Conservation (phyloP, 2,329 filamentous ascomycete genomes). For the Fusarium azukiicola region DNA sequence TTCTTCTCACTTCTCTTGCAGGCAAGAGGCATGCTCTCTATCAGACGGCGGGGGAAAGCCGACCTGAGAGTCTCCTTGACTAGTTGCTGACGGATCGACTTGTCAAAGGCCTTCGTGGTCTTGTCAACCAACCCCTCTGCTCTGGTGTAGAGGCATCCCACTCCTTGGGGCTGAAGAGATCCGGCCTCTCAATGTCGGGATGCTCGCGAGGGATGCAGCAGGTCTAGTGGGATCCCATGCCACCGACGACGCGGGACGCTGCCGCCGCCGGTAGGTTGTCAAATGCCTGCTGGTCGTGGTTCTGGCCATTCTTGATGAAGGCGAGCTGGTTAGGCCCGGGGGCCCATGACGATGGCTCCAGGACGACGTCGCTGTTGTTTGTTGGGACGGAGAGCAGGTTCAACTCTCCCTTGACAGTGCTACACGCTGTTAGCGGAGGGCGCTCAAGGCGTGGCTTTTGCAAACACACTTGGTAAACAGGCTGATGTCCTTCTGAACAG, state of each 20-base stretch:
- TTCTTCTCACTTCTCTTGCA: neutral
- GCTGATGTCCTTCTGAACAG: constrained; percentile 29
- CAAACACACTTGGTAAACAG: constrained; percentile 24
- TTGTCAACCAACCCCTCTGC: constrained; percentile 9
- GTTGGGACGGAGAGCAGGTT: constrained; percentile 12
- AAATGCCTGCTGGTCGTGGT: neutral
- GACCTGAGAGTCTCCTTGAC: neutral
- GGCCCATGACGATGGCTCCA: constrained; percentile 12
- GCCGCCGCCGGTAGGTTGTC: constrained; percentile 18
- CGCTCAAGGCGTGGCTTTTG: neutral
- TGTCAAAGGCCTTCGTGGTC: neutral
- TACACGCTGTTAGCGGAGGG: neutral
- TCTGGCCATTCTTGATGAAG: constrained; percentile 22
- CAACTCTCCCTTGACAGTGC: constrained; percentile 26
- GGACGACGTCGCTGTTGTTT: neutral
- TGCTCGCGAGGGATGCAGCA: constrained; percentile 22
- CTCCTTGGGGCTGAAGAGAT: neutral
- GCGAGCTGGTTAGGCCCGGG: neutral
- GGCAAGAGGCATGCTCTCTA: constrained; percentile 16
- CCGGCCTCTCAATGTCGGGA: neutral
- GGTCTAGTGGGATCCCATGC: constrained; percentile 30
- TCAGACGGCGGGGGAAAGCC: neutral
- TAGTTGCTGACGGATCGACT: constrained; percentile 11
- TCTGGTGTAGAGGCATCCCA: neutral
- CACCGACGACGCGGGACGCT: constrained; percentile 15